Conservation (phyloP, 345 rosid species). For the Euphorbia peplus region DNA sequence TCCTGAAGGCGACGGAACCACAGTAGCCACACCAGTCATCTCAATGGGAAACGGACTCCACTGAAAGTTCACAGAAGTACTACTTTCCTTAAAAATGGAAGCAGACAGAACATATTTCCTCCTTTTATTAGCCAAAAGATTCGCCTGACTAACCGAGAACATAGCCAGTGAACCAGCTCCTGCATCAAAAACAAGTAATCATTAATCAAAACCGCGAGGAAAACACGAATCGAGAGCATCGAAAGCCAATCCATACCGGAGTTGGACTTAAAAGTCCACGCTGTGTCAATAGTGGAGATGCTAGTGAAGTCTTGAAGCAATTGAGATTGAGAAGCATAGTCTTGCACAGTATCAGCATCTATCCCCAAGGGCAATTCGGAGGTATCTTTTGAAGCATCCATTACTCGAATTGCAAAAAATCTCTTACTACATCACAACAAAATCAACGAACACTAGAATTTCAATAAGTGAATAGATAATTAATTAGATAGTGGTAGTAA, state of each 20-base stretch:
- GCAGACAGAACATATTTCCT: slow-evolving; percentile 55
- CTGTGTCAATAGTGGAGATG: slow-evolving; percentile 67
- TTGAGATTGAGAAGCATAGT: slow-evolving; percentile 63
- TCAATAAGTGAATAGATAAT: no score
- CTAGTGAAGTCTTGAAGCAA: slow-evolving; percentile 60
- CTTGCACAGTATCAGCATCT: slow-evolving; percentile 57
- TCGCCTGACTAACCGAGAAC: slow-evolving; percentile 76
- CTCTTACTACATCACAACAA: slow-evolving; percentile 25
- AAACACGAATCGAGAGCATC: not conserved
- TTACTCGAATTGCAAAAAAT: slow-evolving; percentile 27
- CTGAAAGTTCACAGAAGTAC: slow-evolving; percentile 41
- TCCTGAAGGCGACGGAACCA: slow-evolving; percentile 84
- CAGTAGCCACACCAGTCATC: slow-evolving; percentile 62
- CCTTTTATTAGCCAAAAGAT: slow-evolving; percentile 74
- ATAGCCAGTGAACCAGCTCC: slow-evolving; percentile 58
- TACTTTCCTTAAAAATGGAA: slow-evolving; percentile 44
- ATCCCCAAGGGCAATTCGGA: slow-evolving; percentile 39
- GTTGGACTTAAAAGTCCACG: slow-evolving; percentile 64
- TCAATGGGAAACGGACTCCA: slow-evolving; percentile 90
- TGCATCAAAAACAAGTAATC: slow-evolving; percentile 22
- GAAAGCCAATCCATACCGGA: slow-evolving; percentile 43
- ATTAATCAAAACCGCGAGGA: not conserved
- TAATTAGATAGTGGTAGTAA: no score
- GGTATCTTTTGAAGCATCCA: slow-evolving; percentile 48
- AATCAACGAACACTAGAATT: not conserved